Conservation (phyloP, 345 rosid genomes). For the Populus tremula region DNA sequence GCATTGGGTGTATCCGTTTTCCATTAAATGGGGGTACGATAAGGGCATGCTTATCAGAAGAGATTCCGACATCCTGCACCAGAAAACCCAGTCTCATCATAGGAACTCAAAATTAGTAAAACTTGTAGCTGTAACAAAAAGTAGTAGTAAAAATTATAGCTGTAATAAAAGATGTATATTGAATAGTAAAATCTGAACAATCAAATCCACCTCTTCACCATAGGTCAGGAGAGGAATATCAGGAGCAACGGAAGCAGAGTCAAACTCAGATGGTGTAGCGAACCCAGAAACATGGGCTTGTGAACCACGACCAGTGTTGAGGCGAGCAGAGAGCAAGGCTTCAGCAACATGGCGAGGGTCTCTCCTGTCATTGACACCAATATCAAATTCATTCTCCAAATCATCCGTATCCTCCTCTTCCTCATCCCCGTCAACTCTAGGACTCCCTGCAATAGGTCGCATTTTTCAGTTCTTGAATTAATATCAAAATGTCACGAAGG, state of each 20-base stretch:
- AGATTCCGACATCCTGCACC: conserved; percentile 61
- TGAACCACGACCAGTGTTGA: conserved; percentile 43
- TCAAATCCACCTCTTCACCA: conserved; percentile 56
- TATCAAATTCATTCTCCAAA: conserved; percentile 58
- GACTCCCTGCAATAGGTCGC: conserved; percentile 44
- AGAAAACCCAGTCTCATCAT: not conserved
- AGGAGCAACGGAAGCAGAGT: conserved; percentile 49
- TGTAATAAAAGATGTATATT: not conserved
- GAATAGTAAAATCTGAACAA: not conserved
- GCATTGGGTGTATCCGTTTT: conserved; percentile 50
- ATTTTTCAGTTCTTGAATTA: not conserved
- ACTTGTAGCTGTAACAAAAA: not conserved
- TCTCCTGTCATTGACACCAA: conserved; percentile 24
- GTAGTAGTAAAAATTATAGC: not conserved
- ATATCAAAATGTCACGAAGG: not conserved
- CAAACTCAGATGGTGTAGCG: conserved; percentile 45
- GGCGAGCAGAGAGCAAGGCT: conserved; percentile 45
- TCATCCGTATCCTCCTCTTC: conserved; percentile 70
- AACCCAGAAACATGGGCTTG: conserved; percentile 29
- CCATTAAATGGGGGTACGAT: conserved; percentile 65
- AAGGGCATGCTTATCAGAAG: conserved; percentile 75
- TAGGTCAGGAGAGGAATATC: conserved; percentile 71
- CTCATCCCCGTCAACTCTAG: conserved; percentile 67
- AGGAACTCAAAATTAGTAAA: not conserved
- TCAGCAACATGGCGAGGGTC: conserved; percentile 49